A percentile compares a stretch with the other conserved stretches of the same genome.
These are phyloP conservation scores for Pestalotiopsis fici DNA, from an alignment of 2,329 filamentous ascomycete genomes.

Conservation along the genomic window DNA sequence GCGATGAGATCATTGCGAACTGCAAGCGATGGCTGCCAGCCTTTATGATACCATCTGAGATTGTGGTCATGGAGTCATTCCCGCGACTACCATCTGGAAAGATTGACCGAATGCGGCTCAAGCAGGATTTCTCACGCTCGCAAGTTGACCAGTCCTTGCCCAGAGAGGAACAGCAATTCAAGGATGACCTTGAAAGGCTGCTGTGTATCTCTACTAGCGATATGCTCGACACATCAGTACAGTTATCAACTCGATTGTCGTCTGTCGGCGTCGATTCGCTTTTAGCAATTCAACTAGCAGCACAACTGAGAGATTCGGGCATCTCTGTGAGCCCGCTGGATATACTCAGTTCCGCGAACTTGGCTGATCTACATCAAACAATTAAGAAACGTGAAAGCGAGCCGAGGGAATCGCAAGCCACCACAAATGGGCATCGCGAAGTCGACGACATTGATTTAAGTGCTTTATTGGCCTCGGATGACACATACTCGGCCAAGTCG, in stretches of 20 bases:
- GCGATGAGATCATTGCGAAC: conserved; percentile 49
- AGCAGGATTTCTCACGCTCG: conserved; percentile 48
- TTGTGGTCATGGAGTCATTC: conserved; percentile 64
- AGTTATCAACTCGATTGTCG: conserved; percentile 29
- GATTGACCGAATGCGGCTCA: conserved; percentile 68
- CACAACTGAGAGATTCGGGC: conserved; percentile 59
- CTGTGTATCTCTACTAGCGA: conserved; percentile 32
- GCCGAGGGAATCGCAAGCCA: neutral
- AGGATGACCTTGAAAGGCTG: conserved; percentile 32
- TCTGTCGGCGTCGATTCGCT: conserved; percentile 42
- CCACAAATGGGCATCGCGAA: neutral
- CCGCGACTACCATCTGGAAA: conserved; percentile 84
- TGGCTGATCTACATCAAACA: conserved; percentile 24
- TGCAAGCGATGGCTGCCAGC: conserved; percentile 77
- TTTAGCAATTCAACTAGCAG: conserved; percentile 54
- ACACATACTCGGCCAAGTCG: conserved; percentile 14
- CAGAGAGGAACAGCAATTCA: conserved; percentile 12
- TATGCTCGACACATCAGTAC: conserved; percentile 26
- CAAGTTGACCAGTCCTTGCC: neutral
- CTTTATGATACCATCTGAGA: conserved; percentile 81
- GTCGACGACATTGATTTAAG: neutral
- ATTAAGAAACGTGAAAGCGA: conserved; percentile 3
- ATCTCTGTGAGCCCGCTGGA: conserved; percentile 58
- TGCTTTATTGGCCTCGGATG: neutral
- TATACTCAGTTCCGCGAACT: conserved; percentile 58